A percentile compares a stretch with the other conserved stretches of the same genome.
phyloP scores from a whole-genome alignment of 164 flowering plant genomes.

The Buxus sempervirens region DNA sequence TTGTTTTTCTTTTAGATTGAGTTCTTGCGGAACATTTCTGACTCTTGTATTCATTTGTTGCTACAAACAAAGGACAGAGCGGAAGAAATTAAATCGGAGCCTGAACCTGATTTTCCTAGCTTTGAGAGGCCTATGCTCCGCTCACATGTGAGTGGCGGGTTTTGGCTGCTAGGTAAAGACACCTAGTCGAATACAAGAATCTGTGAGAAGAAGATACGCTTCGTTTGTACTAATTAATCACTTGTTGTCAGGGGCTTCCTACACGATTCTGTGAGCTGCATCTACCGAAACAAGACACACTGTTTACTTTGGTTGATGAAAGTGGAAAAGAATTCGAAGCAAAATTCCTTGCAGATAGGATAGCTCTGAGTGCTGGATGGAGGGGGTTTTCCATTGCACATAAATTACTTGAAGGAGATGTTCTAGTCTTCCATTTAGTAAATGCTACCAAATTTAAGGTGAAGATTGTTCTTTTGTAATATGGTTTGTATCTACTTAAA shows the following conservation, averaged over 20 bases:
- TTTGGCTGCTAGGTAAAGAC: slow-evolving; percentile 37
- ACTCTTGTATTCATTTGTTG: background rate
- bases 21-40: background rate
- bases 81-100: slow-evolving; percentile 28
- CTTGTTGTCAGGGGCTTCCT: slow-evolving; percentile 26
- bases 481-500: background rate
- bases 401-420: slow-evolving; percentile 29
- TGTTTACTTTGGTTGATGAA: slow-evolving; percentile 34
- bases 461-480: background rate
- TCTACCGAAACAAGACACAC: slow-evolving; percentile 28
- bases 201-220: background rate
- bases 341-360: slow-evolving; percentile 15
- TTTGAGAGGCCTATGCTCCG: slow-evolving; percentile 32
- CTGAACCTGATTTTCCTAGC: slow-evolving; percentile 30
- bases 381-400: slow-evolving; percentile 28
- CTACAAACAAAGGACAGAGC: slow-evolving; percentile 25
- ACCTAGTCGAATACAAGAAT: background rate
- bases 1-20: background rate
- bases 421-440: slow-evolving; percentile 27
- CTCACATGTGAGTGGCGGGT: slow-evolving; percentile 37
- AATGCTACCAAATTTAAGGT: slow-evolving; percentile 29
- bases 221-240: background rate
- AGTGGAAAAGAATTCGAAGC: slow-evolving; percentile 12
- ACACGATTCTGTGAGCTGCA: slow-evolving; percentile 14
- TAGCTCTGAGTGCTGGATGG: slow-evolving; percentile 39